These are phyloP conservation scores for Paramecium octaurelia DNA, from an alignment of 73 alveolate species.

Conservation along the genomic window DNA sequence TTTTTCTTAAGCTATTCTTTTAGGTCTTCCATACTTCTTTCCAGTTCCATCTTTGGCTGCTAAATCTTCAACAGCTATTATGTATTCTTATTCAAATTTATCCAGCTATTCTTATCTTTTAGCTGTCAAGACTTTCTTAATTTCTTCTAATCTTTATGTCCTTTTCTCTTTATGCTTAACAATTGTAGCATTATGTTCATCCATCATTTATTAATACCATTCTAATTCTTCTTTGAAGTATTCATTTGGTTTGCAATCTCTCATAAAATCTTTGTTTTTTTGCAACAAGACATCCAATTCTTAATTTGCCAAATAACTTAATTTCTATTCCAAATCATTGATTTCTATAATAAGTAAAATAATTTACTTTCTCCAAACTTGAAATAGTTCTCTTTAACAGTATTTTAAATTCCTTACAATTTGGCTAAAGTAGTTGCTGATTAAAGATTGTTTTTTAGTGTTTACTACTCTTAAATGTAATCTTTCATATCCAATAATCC, in stretches of 20 bases:
- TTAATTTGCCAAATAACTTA: constrained; percentile 32
- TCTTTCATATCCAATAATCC: constrained; percentile 57
- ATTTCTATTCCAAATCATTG: constrained; percentile 48
- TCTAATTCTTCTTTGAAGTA: constrained; percentile 54
- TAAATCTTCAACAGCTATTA: constrained; percentile 55
- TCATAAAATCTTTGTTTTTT: constrained; percentile 45
- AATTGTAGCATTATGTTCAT: constrained; percentile 40
- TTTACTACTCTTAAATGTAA: neutral
- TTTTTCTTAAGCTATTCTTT: constrained; percentile 56
- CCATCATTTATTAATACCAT: constrained; percentile 60
- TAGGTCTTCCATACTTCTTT: constrained; percentile 62
- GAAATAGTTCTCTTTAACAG: constrained; percentile 55
- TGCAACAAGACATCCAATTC: constrained; percentile 29
- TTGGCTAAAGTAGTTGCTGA: constrained; percentile 57
- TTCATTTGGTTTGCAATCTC: constrained; percentile 45
- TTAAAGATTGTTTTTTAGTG: neutral
- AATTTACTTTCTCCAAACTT: constrained; percentile 58
- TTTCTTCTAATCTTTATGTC: constrained; percentile 40
- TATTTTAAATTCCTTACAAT: constrained; percentile 52
- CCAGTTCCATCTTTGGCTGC: constrained; percentile 68
- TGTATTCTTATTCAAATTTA: constrained; percentile 55
- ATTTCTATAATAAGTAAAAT: constrained; percentile 21
- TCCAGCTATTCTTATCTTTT: constrained; percentile 49
- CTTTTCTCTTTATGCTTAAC: constrained; percentile 38
- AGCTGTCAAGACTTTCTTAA: constrained; percentile 14